A percentile compares a stretch with the other conserved stretches of the same genome.
phyloP scores from a whole-genome alignment of 305 asterid genomes.

The Euphrasia arctica region DNA sequence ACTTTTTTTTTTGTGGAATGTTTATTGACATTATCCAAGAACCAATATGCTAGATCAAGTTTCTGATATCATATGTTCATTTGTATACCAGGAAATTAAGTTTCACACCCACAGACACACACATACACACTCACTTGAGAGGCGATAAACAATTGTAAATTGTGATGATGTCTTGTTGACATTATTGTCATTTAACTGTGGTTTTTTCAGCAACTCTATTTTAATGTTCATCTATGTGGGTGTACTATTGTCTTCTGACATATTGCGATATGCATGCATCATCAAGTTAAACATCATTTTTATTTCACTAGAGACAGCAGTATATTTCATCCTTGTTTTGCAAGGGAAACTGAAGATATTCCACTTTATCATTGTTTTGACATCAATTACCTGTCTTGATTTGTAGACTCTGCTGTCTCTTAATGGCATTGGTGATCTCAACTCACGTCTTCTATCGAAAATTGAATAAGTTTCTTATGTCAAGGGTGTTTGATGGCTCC shows the following conservation, averaged over 20 bases:
- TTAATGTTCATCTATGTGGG: neutral
- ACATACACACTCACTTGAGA: neutral
- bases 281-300: slow-evolving; percentile 18
- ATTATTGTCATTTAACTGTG: neutral
- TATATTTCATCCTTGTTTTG: slow-evolving; percentile 18
- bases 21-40: neutral
- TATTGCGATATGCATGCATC: slow-evolving; percentile 7
- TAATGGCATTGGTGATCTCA: slow-evolving; percentile 57
- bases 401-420: slow-evolving; percentile 74
- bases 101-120: neutral
- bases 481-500: slow-evolving; percentile 24
- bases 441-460: slow-evolving; percentile 68
- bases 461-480: slow-evolving; percentile 57
- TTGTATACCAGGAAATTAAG: slow-evolving; percentile 1
- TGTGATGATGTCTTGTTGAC: neutral
- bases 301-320: slow-evolving; percentile 21
- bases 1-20: neutral
- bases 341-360: neutral
- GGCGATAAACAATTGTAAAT: neutral
- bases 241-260: neutral
- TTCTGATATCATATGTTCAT: neutral
- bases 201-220: neutral
- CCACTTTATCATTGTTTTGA: slow-evolving; percentile 16
- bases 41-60: neutral
- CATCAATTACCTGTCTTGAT: slow-evolving; percentile 25